phyloP scores from a whole-genome alignment of 2,329 filamentous ascomycete genomes.

The Neurospora sp. region DNA sequence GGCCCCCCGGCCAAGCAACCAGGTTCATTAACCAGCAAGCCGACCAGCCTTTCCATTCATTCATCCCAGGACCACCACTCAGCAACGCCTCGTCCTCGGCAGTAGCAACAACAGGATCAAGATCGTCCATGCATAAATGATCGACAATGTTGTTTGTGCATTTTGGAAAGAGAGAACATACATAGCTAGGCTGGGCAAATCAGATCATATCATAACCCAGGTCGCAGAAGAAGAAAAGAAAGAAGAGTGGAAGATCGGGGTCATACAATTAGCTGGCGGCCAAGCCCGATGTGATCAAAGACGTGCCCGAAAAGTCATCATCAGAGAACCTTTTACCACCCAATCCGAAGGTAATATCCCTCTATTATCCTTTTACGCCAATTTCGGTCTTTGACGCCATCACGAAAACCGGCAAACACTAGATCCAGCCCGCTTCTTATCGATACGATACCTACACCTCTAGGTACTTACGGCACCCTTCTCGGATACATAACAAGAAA shows the following conservation, averaged over 20 bases:
- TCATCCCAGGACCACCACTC: not conserved
- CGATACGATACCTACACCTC: not conserved
- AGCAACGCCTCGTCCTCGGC: not conserved
- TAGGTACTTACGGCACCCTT: not conserved
- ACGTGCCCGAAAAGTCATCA: not conserved
- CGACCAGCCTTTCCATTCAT: not conserved
- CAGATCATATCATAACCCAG: not conserved
- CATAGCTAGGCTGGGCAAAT: not conserved
- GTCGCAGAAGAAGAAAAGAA: not conserved
- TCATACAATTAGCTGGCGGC: not conserved
- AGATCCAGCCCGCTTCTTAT: not conserved
- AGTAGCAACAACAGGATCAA: not conserved
- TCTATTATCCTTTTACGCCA: not conserved
- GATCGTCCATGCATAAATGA: not conserved
- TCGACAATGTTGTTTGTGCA: not conserved
- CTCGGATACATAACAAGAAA: not conserved
- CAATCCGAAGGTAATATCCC: not conserved
- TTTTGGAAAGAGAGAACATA: not conserved
- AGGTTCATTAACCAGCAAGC: not conserved
- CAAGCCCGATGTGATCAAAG: not conserved
- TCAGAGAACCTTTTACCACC: not conserved
- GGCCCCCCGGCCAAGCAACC: not conserved
- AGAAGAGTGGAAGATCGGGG: not conserved
- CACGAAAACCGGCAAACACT: not conserved
- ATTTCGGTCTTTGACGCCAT: not conserved